phyloP scores from a whole-genome alignment of 306 rosid species.

The Fragaria iinumae region DNA sequence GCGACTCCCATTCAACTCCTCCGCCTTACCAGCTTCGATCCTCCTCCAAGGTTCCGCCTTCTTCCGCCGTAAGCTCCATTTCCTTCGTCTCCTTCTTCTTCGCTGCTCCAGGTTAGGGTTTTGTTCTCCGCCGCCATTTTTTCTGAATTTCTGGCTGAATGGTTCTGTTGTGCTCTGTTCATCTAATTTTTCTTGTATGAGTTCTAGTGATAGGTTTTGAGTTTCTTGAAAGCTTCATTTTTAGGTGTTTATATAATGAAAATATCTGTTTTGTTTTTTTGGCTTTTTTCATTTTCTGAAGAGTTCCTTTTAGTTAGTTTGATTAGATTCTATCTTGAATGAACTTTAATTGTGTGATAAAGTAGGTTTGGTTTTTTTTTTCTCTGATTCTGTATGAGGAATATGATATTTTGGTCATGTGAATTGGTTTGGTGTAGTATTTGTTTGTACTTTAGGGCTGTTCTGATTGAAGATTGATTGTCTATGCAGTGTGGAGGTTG shows the following conservation, averaged over 20 bases:
- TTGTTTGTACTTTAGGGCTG: not conserved
- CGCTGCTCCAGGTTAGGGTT: constrained; percentile 4
- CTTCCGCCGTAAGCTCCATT: not conserved
- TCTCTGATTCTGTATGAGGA: not conserved
- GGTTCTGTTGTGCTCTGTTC: not conserved
- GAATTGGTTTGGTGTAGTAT: not conserved
- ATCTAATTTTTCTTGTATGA: not conserved
- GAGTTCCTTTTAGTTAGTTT: not conserved
- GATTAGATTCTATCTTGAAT: not conserved
- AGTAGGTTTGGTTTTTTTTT: not conserved
- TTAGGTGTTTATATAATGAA: not conserved
- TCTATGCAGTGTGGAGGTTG: constrained; percentile 13
- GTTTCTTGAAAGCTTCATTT: not conserved
- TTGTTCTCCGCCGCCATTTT: not conserved
- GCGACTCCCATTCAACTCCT: constrained; percentile 8
- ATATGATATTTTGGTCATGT: not conserved
- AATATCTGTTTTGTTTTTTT: too few relatives aligned
- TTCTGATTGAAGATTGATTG: not conserved
- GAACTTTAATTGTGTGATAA: not conserved
- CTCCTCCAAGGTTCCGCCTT: not conserved
- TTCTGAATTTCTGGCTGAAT: not conserved
- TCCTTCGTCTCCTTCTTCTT: not conserved
- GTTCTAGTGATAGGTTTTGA: not conserved
- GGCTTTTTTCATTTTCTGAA: not conserved
- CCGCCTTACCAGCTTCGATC: constrained; percentile 4